Evolutionary conservation across 495 filamentous ascomycete species (phyloP), one percentile per base, ranked within the genome.

Genomic region (Xylaria scruposa): DNA sequence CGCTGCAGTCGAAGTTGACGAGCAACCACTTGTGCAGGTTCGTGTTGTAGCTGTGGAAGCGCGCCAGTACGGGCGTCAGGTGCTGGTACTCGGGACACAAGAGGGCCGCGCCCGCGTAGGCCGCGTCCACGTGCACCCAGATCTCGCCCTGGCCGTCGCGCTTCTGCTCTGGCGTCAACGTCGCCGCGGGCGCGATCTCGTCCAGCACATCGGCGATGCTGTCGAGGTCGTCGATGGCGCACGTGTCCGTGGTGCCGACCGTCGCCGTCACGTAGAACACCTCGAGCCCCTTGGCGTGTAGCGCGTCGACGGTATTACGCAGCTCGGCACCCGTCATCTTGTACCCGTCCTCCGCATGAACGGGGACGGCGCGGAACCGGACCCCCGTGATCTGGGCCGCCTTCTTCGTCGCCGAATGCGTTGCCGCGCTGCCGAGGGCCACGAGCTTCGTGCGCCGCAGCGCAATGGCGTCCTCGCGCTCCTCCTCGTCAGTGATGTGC

Each of bases 21-120:
- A 98, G 88, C 47, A 98, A 86, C 95, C 96, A 98, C 84, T 99
- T 99, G 84, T 98, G 96, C 92, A 98, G 92, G 82, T 98, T 99
- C 83, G 93, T 90, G 78, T 97, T 89, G 85, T 96, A 97, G 76
- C 91, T 94, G 81, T 97, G 94, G 70, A 97, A 94, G 1, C 83
- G 78, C 12, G 79, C 80, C 61, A 97, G 89, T 8, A 87, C 81
- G 53, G 85, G 77, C 0, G 91, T 84, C 65, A 94, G 86, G 76
- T 93, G 84, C 73, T 93, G 90, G 78, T 91, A 94, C 76, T 97
- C 94, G 21, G 93, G 90, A 19, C 90, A 91, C 5, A 97, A 85
- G 6, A 98, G 85, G 40, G 94, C 90, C 0, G 93, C 89, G 0
- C 96, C 96, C 4, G 96, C 96, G 82, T 97, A 98, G 3, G 95